Evolutionary conservation across 345 rosid species (phyloP), one percentile per base, ranked within the genome.

Genomic region (Eucalyptus albens): DNA sequence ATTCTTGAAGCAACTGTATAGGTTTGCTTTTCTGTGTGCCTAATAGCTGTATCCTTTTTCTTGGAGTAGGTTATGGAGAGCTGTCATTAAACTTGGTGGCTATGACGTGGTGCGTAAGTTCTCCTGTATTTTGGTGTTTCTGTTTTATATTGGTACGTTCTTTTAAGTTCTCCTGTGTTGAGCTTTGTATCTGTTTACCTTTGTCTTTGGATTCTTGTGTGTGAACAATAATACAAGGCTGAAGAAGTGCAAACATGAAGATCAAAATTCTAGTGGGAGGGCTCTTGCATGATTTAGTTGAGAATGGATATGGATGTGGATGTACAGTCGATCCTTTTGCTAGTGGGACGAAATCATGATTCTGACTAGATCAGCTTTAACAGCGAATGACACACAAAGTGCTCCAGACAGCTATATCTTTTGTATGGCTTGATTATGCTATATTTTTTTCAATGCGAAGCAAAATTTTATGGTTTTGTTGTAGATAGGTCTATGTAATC

Each of bases 71-170:
- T 93, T 97, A 77, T 97, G 97, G 97, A 94, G 98, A 91, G 92
- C 96, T 89, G 99, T 96, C 90, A 50, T 95, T 85, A 94, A 89
- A 87, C 89, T 97, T 92, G 98, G 99, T 92, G 99, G 98, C 93
- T 96, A 96, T 90, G 98, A 97, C 8, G 96, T 95, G 97, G 99
- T 97, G 95, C 90, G 94, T 83, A 80, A 89, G 89, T 88, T 62
- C 92, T 87, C 90, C 31, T 62, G 45, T 87, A 6, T 67, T 60
- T 45, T 40, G 89, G 67, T 44, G 44, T 90, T 15, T 49, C 69
- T 88, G 49, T 80, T 87, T 88, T 91, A 87, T 88, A 87, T 81
- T 62, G 50, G 60, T 59, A 17, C 56, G 87, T 86, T 89, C 88
- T 91, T 33, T 82, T 33, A 50, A 69, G 60, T 82, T 45, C 56